phyloP scores from a whole-genome alignment of 768 basidiomycete genomes.

The Rhodotorula sphaerocarpa region DNA sequence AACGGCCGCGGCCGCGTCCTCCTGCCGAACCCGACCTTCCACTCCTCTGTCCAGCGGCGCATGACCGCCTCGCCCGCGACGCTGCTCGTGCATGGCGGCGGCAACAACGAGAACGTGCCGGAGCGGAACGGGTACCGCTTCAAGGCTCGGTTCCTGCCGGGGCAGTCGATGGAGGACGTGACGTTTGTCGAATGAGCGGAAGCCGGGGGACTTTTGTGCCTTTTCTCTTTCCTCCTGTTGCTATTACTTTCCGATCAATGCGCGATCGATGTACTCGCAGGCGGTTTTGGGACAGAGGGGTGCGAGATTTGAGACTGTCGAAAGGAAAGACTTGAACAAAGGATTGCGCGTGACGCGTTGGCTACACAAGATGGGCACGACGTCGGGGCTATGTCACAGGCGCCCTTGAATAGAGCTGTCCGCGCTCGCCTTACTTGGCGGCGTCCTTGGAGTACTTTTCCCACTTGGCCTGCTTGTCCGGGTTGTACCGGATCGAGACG shows the following conservation, averaged over 20 bases:
- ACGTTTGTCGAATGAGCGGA: conserved; percentile 1
- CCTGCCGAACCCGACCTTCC: conserved; percentile 12
- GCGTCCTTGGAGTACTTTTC: not conserved
- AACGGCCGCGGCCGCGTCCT: conserved; percentile 19
- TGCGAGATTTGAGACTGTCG: no score
- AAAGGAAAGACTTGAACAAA: no score
- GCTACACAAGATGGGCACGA: no score
- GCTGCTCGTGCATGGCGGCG: not conserved
- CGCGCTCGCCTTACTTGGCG: not conserved
- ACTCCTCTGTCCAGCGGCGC: conserved; percentile 17
- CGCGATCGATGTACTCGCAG: no score
- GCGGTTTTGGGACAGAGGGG: no score
- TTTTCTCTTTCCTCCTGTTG: no score
- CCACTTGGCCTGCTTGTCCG: not conserved
- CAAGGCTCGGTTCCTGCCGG: conserved; percentile 1
- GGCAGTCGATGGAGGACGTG: not conserved
- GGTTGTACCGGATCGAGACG: conserved; percentile 27
- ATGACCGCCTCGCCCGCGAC: not conserved
- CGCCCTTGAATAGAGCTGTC: no score
- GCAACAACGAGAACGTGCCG: conserved; percentile 26
- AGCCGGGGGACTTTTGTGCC: no score
- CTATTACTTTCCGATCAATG: no score
- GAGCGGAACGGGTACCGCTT: conserved; percentile 5
- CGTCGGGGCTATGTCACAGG: no score
- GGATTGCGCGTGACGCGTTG: no score